Conservation (phyloP, 2,329 filamentous ascomycete genomes). For the Colletotrichum costaricense region DNA sequence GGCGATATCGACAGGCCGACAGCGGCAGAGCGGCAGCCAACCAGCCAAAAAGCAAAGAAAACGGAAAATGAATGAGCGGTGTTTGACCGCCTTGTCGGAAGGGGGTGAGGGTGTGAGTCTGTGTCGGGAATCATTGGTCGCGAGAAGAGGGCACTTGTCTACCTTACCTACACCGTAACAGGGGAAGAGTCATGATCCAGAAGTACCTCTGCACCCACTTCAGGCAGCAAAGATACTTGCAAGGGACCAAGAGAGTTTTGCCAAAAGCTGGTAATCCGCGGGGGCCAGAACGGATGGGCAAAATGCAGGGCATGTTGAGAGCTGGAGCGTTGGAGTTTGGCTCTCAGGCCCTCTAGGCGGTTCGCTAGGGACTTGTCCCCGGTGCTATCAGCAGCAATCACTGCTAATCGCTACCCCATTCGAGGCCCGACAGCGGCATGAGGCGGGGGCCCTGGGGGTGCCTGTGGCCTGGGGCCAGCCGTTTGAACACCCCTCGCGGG, state of each 20-base stretch:
- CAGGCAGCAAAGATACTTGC: neutral
- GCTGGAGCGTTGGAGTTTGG: neutral
- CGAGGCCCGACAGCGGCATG: slow-evolving; percentile 6
- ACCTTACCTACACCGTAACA: too few species aligned
- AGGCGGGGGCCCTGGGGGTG: neutral
- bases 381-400: neutral
- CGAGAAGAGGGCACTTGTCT: neutral
- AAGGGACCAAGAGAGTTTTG: neutral
- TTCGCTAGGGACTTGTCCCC: neutral
- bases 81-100: slow-evolving; percentile 34
- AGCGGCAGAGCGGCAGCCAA: slow-evolving; percentile 14
- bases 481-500: neutral
- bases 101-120: slow-evolving; percentile 4
- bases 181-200: neutral
- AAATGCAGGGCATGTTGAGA: too few species aligned
- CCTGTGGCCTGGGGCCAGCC: neutral
- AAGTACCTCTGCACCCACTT: neutral
- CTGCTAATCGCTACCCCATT: neutral
- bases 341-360: slow-evolving; percentile 11
- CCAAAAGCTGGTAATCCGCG: neutral
- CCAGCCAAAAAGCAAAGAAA: slow-evolving; percentile 5
- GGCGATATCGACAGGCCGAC: neutral
- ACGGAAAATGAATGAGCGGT: slow-evolving; percentile 34
- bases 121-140: slow-evolving; percentile 33
- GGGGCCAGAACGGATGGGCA: neutral